Percentiles rank a stretch among this genome's conserved stretches.
Evolutionary conservation across 306 rosid species (phyloP).

Genomic region (Cucurbita ficifolia): DNA sequence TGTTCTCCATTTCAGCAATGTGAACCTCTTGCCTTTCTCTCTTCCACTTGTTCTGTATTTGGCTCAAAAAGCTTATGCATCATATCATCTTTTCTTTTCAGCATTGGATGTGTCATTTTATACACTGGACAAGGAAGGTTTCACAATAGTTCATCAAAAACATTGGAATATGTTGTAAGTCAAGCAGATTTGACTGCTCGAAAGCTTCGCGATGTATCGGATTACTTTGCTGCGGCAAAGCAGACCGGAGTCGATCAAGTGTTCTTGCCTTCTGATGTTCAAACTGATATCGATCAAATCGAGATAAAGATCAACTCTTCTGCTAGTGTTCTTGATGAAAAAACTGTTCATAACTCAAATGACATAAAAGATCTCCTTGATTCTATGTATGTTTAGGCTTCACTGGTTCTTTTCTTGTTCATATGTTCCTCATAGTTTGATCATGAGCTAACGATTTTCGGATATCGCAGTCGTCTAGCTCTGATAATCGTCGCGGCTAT

Average conservation of each 20-base stretch:
- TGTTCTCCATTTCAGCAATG: slow-evolving; percentile 32
- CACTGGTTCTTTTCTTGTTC: not conserved
- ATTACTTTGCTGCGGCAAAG: slow-evolving; percentile 28
- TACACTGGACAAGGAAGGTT: slow-evolving; percentile 32
- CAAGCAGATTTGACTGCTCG: slow-evolving; percentile 31
- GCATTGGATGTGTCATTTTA: slow-evolving; percentile 36
- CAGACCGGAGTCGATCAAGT: slow-evolving; percentile 34
- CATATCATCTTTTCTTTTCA: slow-evolving; percentile 6
- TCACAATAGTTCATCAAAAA: slow-evolving; percentile 24
- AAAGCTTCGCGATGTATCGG: slow-evolving; percentile 25
- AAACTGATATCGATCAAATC: slow-evolving; percentile 30
- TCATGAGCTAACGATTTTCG: not conserved
- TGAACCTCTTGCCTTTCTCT: slow-evolving; percentile 8
- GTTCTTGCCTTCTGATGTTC: slow-evolving; percentile 28
- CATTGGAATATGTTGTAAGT: slow-evolving; percentile 21
- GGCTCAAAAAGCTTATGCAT: not conserved
- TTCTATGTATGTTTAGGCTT: slow-evolving; percentile 17
- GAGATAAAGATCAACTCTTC: slow-evolving; percentile 26
- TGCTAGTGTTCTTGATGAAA: slow-evolving; percentile 19
- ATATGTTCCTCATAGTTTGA: not conserved
- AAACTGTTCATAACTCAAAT: slow-evolving; percentile 13
- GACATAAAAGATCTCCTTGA: slow-evolving; percentile 32
- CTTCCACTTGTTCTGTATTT: not conserved
- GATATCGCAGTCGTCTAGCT: slow-evolving; percentile 26
- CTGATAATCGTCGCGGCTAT: slow-evolving; percentile 34